Percentiles rank a stretch among this genome's conserved stretches.
Conservation (phyloP, 2,329 filamentous ascomycete genomes). For the Fusarium decemcellulare region DNA sequence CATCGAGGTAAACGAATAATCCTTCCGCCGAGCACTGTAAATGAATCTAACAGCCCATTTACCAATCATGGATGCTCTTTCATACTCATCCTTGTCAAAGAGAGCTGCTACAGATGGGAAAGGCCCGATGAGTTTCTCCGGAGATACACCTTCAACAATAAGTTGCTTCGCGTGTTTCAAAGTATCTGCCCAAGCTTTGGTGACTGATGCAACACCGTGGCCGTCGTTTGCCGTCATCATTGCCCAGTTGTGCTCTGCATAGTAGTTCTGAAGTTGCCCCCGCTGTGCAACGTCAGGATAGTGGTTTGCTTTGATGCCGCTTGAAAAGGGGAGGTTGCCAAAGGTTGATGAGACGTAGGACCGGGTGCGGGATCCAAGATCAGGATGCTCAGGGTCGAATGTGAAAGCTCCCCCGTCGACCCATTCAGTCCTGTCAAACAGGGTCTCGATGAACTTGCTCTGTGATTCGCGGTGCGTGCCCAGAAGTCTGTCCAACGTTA, state of each 20-base stretch:
- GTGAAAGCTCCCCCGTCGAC: slow-evolving; percentile 10
- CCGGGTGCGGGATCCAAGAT: slow-evolving; percentile 6
- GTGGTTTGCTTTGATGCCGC: slow-evolving; percentile 33
- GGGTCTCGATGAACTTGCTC: slow-evolving; percentile 22
- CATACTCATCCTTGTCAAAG: slow-evolving; percentile 28
- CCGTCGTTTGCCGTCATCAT: slow-evolving; percentile 35
- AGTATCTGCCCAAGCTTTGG: slow-evolving; percentile 27
- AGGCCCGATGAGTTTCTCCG: slow-evolving; percentile 16
- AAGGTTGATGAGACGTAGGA: slow-evolving; percentile 23
- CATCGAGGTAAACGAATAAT: slow-evolving; percentile 25
- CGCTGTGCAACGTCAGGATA: slow-evolving; percentile 22
- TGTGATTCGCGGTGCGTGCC: slow-evolving; percentile 1
- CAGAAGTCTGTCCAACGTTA: neutral
- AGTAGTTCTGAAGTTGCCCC: slow-evolving; percentile 21
- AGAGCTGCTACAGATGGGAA: slow-evolving; percentile 26
- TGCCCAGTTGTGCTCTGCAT: slow-evolving; percentile 23
- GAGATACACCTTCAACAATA: slow-evolving; percentile 4
- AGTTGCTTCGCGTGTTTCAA: slow-evolving; percentile 21
- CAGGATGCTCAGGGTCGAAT: neutral
- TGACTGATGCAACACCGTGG: slow-evolving; percentile 19
- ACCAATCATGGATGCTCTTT: slow-evolving; percentile 22
- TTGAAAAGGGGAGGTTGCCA: slow-evolving; percentile 33
- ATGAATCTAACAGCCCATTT: slow-evolving; percentile 37
- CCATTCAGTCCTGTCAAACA: slow-evolving; percentile 21
- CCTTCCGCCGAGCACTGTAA: slow-evolving; percentile 15